Evolutionary conservation across 2,329 filamentous ascomycete species (phyloP).

Genomic region (Venturia aucupariae): DNA sequence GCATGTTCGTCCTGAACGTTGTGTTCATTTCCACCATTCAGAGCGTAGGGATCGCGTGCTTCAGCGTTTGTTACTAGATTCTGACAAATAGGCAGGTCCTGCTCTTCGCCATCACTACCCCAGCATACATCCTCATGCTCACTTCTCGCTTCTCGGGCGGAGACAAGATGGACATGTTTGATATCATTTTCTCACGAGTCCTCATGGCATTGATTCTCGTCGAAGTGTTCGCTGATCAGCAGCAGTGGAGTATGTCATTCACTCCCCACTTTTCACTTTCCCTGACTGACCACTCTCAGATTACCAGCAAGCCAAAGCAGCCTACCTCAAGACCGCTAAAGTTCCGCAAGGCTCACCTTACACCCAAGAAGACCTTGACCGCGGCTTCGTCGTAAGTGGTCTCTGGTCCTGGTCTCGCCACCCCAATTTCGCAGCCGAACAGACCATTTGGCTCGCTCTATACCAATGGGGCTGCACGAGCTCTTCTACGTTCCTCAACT

Average conservation of each 20-base stretch:
- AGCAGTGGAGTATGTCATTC: conserved; percentile 66
- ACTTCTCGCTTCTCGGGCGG: conserved; percentile 50
- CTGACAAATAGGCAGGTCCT: conserved; percentile 45
- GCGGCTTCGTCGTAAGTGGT: conserved; percentile 77
- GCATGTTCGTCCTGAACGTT: conserved; percentile 80
- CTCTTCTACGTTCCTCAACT: conserved; percentile 64
- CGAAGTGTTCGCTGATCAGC: conserved; percentile 77
- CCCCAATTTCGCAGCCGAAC: conserved; percentile 91
- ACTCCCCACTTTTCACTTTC: background rate
- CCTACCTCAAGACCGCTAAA: conserved; percentile 65
- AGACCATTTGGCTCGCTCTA: conserved; percentile 76
- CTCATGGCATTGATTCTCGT: conserved; percentile 51
- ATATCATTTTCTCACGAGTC: conserved; percentile 46
- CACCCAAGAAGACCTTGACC: conserved; percentile 68
- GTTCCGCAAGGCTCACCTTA: conserved; percentile 51
- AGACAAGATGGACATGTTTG: conserved; percentile 41
- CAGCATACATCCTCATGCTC: conserved; percentile 76
- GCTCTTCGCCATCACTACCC: conserved; percentile 67
- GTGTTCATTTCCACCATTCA: conserved; percentile 83
- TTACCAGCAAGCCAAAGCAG: conserved; percentile 71
- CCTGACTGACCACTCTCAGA: conserved; percentile 33
- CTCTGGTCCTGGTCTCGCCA: conserved; percentile 85
- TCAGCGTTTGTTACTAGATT: background rate
- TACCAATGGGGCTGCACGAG: conserved; percentile 82
- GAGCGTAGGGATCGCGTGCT: conserved; percentile 33